Evolutionary conservation across 495 filamentous ascomycete genomes (phyloP), one percentile per base, ranked within the genome.

Genomic region (Penicillium angulare): DNA sequence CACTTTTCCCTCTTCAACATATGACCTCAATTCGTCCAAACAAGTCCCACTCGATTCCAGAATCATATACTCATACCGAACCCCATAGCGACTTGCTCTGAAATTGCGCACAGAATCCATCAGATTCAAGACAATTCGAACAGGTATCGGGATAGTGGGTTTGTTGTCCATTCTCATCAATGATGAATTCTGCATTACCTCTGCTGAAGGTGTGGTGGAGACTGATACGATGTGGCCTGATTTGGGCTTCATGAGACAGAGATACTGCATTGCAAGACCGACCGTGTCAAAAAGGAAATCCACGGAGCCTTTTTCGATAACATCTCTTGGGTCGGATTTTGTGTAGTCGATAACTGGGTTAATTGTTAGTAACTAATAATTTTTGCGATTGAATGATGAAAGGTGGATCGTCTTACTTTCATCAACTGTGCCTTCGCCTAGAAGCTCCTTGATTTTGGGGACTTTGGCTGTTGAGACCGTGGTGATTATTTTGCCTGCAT

Each of bases 261-360:
- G 63, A 12, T 51, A 63, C 22, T 59, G 49, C 39, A 65, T 48
- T 16, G 56, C 34, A 52, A 48, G 21, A 24, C 59, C 68, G 52
- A 71, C 57, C 27, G 79, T 80, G 55, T 82, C 80, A 40, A 75
- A 74, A 33, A 81, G 64, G 53, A 79, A 71, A 56, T 84, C 79
- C 15, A 82, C 72, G 7, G 59, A 73, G 12, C 70, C 69, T 9
- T 66, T 57, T 1, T 64, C 66, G 1, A 81, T 66, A 16, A 22
- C 66, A 5, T 67, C 41, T 18, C 68, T 57, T 10, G 78, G 65
- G 24, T 77, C 61, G 22, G 56, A 40, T 49, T 65, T 75, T 34
- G 61, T 73, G 50, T 82, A 82, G 50, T 81, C 78, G 35, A 82
- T 58, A n/a, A 76, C 61, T 63, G 64, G 27, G 58, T 52, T 65